Conservation (phyloP, 164 flowering plant genomes). For the Stephania yunnanensis region DNA sequence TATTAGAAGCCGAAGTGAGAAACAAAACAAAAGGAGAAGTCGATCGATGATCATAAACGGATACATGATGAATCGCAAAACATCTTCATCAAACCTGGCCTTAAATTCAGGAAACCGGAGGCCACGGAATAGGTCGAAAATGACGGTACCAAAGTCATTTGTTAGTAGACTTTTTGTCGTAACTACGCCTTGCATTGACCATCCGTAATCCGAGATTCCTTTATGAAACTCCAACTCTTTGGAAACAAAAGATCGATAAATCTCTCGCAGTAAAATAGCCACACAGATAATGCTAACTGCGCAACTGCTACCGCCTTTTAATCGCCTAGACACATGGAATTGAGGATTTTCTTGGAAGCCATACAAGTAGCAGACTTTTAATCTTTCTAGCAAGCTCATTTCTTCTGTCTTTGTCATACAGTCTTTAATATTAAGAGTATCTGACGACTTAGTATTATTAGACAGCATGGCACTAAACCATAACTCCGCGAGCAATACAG, state of each 20-base stretch:
- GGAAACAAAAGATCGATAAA: background rate
- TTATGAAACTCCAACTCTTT: background rate
- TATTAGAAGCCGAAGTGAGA: too few species aligned
- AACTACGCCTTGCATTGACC: background rate
- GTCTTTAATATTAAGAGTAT: background rate
- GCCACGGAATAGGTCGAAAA: too few species aligned
- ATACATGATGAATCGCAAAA: too few species aligned
- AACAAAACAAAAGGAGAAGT: too few species aligned
- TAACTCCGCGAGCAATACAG: too few species aligned
- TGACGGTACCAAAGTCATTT: too few species aligned
- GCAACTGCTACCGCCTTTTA: background rate
- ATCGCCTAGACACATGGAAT: background rate
- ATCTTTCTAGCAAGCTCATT: background rate
- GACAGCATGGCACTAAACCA: background rate
- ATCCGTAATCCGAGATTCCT: background rate
- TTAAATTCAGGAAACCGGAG: too few species aligned
- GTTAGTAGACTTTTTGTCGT: too few species aligned
- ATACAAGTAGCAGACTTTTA: background rate
- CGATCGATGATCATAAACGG: too few species aligned
- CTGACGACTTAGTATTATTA: too few species aligned
- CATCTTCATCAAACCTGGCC: too few species aligned
- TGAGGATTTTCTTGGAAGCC: background rate
- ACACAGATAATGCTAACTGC: background rate
- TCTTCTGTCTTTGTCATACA: background rate
- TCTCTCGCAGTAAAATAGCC: background rate